Conservation (phyloP, 192 early-diverging fungal genomes). For the Hyaloraphidium curvatum region DNA sequence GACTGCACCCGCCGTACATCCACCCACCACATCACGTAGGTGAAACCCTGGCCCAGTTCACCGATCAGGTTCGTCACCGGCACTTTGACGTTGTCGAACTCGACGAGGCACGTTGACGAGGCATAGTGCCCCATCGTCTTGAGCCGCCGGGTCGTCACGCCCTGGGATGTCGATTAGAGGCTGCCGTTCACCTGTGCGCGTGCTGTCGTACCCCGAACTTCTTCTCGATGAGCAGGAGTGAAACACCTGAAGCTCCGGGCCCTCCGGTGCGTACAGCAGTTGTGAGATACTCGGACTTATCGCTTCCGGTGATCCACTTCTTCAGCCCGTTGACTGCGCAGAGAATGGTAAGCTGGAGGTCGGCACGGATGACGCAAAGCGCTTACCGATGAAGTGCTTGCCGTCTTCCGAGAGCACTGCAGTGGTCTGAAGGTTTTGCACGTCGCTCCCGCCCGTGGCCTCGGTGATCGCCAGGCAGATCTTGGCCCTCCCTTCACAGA, state of each 20-base stretch:
- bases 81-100: constrained; percentile 64
- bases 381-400: constrained; percentile 15
- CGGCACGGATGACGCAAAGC: too few species aligned
- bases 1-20: too few species aligned
- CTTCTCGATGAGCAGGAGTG: constrained; percentile 49
- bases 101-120: constrained; percentile 11
- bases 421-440: constrained; percentile 46
- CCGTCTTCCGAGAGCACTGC: constrained; percentile 47
- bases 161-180: too few species aligned
- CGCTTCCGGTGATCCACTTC: constrained; percentile 41
- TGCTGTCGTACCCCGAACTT: too few species aligned
- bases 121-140: constrained; percentile 38
- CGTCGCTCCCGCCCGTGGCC: constrained; percentile 45
- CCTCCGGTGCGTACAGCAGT: constrained; percentile 59
- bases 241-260: constrained; percentile 55
- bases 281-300: constrained; percentile 59
- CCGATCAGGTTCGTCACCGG: constrained; percentile 69
- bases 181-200: too few species aligned
- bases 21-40: constrained; percentile 44
- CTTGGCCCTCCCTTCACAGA: constrained; percentile 44
- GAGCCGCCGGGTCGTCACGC: constrained; percentile 60
- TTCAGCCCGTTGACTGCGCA: constrained; percentile 57
- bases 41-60: constrained; percentile 69
- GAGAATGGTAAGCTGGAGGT: too few species aligned
- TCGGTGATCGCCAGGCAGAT: constrained; percentile 74